Conservation (phyloP, 257 asterid genomes). For the Petunia axillaris region DNA sequence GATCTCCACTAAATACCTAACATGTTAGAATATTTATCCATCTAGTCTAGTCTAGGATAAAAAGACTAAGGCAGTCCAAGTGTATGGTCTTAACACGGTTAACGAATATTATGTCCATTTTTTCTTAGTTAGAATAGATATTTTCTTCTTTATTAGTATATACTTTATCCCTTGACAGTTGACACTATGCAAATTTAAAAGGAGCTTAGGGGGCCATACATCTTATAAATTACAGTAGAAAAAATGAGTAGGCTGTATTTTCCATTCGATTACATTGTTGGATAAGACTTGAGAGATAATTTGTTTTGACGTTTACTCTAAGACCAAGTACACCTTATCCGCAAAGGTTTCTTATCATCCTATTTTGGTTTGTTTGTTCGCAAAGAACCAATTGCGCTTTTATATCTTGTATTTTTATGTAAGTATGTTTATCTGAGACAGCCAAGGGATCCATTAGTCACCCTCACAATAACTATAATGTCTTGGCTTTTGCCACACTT, state of each 20-base stretch:
- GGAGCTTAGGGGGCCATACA: too few species aligned
- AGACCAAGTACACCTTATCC: not conserved
- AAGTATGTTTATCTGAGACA: too few species aligned
- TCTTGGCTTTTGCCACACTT: not conserved
- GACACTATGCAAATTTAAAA: not conserved
- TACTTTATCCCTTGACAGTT: not conserved
- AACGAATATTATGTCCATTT: not conserved
- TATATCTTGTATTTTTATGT: not conserved
- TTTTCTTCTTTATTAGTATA: not conserved
- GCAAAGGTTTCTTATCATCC: not conserved
- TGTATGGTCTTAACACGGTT: too few species aligned
- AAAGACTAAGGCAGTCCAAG: too few species aligned
- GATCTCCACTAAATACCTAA: constrained; percentile 6
- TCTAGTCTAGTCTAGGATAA: too few species aligned
- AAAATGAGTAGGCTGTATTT: not conserved
- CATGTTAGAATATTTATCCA: not conserved
- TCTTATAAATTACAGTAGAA: not conserved
- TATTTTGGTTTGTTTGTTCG: not conserved
- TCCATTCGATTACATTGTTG: not conserved
- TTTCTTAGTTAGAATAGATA: not conserved
- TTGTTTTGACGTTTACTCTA: not conserved
- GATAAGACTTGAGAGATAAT: not conserved
- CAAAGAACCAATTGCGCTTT: not conserved
- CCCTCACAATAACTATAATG: not conserved
- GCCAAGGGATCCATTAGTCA: not conserved